Evolutionary conservation across 768 basidiomycete genomes (phyloP), one percentile per base, ranked within the genome.

Genomic region (Sistotremastrum suecicum): DNA sequence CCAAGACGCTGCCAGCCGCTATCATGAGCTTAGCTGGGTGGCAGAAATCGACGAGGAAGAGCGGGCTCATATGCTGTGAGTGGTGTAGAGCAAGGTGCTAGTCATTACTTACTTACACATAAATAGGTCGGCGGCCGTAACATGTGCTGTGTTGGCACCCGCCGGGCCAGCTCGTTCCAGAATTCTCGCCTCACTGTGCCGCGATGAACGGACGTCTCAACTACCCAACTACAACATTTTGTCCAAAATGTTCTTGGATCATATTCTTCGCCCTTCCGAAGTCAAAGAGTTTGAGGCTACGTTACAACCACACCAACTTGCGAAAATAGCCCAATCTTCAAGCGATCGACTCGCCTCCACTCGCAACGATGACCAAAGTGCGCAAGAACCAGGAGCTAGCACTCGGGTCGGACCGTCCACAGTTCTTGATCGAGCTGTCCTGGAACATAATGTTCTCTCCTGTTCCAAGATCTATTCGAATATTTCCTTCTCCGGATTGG

Each of bases 381-480:
- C 63, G 39, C 61, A 60, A 31, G 80, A 79, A 30, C 70, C 76
- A 5, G 68, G 65, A 8, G 64, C 71, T 10, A 86, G 83, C 63
- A 86, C 75, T 36, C 75, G 91, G 50, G 88, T 83, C 37, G 94
- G 91, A 1, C 94, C 95, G 3, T 81, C 88, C 5, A 98, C 92
- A 7, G 92, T 99, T 12, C 73, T 99, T 38, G 95, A 98, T 60
- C 78, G 92, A 40, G 95, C 95, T 5, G 91, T 99, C 40, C 88
- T 98, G 83, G 95, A 99, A 60, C 95, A 99, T 65, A 99, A 99
- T 61, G 71, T 99, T 7, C 76, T 97, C 50, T 90, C 92, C 3
- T 91, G 90, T 61, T 94, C 91, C 3, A 88, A 91, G 56, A 90
- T 98, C 43, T 99, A 98, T 61, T 90, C 88, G 60, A 98, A 97